Evolutionary conservation across 2,329 filamentous ascomycete species (phyloP).

Genomic region (Hymenoscyphus infarciens): DNA sequence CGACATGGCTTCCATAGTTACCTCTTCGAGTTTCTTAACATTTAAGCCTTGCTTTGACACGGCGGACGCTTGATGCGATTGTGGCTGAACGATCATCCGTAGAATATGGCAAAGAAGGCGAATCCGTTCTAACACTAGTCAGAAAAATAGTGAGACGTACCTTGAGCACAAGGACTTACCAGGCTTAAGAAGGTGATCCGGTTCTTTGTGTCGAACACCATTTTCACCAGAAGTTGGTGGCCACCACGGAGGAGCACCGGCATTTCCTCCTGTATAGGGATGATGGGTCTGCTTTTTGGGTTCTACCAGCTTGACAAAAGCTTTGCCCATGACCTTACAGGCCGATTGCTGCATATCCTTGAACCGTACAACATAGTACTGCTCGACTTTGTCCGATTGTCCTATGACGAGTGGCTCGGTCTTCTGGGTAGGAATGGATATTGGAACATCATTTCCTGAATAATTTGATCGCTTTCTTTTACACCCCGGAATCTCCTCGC

Average conservation of each 20-base stretch:
- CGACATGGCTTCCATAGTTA: conserved; percentile 55
- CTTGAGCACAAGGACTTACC: conserved; percentile 44
- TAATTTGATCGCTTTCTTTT: conserved; percentile 27
- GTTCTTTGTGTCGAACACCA: conserved; percentile 65
- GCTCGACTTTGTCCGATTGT: conserved; percentile 51
- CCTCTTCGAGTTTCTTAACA: conserved; percentile 54
- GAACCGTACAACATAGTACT: conserved; percentile 60
- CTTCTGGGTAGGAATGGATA: conserved; percentile 22
- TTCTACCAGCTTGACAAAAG: conserved; percentile 71
- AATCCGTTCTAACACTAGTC: conserved; percentile 48
- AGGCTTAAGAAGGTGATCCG: conserved; percentile 67
- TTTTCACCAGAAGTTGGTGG: conserved; percentile 52
- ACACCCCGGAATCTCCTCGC: conserved; percentile 20
- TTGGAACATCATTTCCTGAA: conserved; percentile 21
- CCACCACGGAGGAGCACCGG: conserved; percentile 65
- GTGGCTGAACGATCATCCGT: conserved; percentile 45
- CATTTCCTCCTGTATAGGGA: conserved; percentile 65
- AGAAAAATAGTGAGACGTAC: background rate
- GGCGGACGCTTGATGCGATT: conserved; percentile 39
- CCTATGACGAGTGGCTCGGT: conserved; percentile 46
- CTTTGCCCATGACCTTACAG: conserved; percentile 70
- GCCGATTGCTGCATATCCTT: conserved; percentile 66
- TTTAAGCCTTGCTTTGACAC: conserved; percentile 47
- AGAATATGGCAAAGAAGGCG: conserved; percentile 58
- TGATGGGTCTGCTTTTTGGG: conserved; percentile 74